Base-by-base conservation (phyloP, 192 early-diverging fungal genomes). In the Backusella mclennaniae region DNA sequence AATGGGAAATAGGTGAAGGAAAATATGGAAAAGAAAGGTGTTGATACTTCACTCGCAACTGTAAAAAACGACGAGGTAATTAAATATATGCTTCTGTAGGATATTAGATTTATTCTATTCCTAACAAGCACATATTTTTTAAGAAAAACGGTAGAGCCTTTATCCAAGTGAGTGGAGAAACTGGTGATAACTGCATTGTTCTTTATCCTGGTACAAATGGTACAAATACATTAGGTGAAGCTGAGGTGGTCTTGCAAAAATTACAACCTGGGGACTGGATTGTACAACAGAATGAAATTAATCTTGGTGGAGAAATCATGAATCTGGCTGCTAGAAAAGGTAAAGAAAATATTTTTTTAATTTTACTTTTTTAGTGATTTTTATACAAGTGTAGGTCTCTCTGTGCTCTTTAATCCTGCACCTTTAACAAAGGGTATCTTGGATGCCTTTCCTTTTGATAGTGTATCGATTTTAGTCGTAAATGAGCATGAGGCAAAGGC, bases 261-360 rank as follows among this genome's bases (percentile, higher is more conserved):
- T 93, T 92, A 76, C 77, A 81, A 6, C 26, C 73, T 23, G 90
- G 89, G 12, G 94, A 94, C 75, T 95, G 92, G 93, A 82, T 96
- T 21, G 74, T 97, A 1, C 85, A 96, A 78, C 96, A 97, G 63
- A 97, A 96, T 82, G 97, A 98, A 80, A 95, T 96, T 1, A 87
- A 86, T 26, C 82, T 82, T 11, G 91, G 92, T 23, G 91, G 86
- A 3, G 88, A 88, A 5, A 90, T 92, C 29, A 87, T 94, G 80
- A 59, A 76, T 1, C 77, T 85, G 8, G 91, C 90, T 19, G 86
- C 83, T 21, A 72, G 80, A 17, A 70, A 78, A 71, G 93, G 89
- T 88, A 84, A 53, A 46, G 29, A 21, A 67, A 35, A 31, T n/a
- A 66, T 6, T 66, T 23, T 14, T 31, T 41, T 44, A 1, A 29